Conservation (phyloP, 2,329 filamentous ascomycete species). For the Teratosphaeria destructans region DNA sequence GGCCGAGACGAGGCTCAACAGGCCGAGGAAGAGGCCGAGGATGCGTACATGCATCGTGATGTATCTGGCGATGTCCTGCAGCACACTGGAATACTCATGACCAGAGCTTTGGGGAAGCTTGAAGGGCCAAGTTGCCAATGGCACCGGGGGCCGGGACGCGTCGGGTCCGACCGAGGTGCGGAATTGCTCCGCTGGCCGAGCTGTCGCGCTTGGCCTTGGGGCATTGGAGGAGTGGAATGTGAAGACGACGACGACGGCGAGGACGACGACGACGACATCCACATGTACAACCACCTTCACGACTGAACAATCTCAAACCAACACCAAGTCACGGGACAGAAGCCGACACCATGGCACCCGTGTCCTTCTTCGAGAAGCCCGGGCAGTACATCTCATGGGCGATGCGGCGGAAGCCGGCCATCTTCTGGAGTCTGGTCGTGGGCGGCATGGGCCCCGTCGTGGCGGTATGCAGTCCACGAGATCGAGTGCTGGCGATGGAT, state of each 20-base stretch:
- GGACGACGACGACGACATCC: neutral
- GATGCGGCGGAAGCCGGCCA: slow-evolving; percentile 74
- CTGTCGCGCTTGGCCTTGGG: neutral
- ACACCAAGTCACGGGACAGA: neutral
- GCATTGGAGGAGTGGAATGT: neutral
- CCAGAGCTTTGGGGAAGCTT: neutral
- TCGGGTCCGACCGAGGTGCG: neutral
- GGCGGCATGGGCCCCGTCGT: slow-evolving; percentile 62
- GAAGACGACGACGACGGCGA: neutral
- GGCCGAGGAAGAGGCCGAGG: slow-evolving; percentile 48
- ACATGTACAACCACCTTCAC: neutral
- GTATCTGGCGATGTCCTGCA: neutral
- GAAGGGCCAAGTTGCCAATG: neutral
- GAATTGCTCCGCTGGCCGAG: neutral
- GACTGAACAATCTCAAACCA: neutral
- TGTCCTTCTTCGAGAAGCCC: slow-evolving; percentile 76
- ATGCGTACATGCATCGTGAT: slow-evolving; percentile 24
- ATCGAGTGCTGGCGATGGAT: neutral
- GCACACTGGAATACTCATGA: too few relatives aligned
- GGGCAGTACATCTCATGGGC: slow-evolving; percentile 82
- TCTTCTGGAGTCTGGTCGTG: slow-evolving; percentile 77
- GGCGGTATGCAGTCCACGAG: slow-evolving; percentile 32
- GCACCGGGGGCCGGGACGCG: too few relatives aligned
- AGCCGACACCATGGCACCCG: slow-evolving; percentile 50
- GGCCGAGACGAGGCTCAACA: slow-evolving; percentile 59